phyloP scores from a whole-genome alignment of 2,329 filamentous ascomycete species.

The Cercospora brassicicola region DNA sequence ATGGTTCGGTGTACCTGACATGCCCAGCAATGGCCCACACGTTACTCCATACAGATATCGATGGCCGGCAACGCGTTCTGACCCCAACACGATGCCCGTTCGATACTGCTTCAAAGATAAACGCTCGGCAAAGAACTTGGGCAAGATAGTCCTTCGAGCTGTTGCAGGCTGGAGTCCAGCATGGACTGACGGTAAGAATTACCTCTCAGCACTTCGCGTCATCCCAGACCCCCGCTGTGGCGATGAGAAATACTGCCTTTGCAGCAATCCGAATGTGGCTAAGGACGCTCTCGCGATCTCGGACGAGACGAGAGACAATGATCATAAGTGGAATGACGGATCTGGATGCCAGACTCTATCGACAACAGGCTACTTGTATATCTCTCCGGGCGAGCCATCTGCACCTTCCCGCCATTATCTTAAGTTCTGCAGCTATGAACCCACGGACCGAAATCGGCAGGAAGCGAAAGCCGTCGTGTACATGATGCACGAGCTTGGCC shows the following conservation, averaged over 20 bases:
- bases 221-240: constrained; percentile 15
- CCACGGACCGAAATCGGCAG: background rate
- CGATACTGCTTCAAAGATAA: constrained; percentile 29
- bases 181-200: background rate
- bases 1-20: constrained; percentile 21
- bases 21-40: background rate
- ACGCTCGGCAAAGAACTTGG: constrained; percentile 22
- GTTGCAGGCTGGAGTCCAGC: constrained; percentile 25
- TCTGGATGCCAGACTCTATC: constrained; percentile 18
- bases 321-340: constrained; percentile 21
- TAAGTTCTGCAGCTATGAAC: constrained; percentile 14
- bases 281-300: constrained; percentile 26
- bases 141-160: constrained; percentile 19
- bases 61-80: constrained; percentile 22
- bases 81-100: constrained; percentile 16
- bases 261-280: background rate
- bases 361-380: constrained; percentile 26
- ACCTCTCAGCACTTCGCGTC: constrained; percentile 18
- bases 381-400: background rate
- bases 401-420: constrained; percentile 9
- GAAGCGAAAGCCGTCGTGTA: constrained; percentile 5
- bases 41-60: constrained; percentile 14
- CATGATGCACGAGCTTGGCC: constrained; percentile 25
- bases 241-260: constrained; percentile 5
- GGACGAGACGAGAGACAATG: constrained; percentile 22